Conservation (phyloP, 352 stramenopile species). For the Elongisporangium prolatum region DNA sequence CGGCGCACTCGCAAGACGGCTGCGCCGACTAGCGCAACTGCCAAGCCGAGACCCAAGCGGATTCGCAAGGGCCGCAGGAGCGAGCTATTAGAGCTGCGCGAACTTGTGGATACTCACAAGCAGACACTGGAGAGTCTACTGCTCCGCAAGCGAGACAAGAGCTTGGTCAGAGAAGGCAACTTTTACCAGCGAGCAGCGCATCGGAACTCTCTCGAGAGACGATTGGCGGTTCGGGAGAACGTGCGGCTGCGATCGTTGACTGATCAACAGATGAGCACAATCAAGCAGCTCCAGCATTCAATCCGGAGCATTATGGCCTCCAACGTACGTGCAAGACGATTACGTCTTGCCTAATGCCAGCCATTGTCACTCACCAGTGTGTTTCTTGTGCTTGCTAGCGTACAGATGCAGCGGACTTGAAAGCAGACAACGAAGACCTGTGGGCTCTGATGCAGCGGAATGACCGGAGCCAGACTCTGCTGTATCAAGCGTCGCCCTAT, state of each 20-base stretch:
- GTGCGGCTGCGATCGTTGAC: not conserved
- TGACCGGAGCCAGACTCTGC: not conserved
- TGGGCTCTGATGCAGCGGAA: not conserved
- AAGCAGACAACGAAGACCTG: not conserved
- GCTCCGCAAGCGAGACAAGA: not conserved
- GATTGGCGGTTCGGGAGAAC: not conserved
- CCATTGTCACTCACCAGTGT: not conserved
- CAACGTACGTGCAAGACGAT: not conserved
- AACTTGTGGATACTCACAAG: not conserved
- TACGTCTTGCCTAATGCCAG: not conserved
- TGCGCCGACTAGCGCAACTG: not conserved
- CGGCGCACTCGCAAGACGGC: not conserved
- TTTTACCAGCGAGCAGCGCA: not conserved
- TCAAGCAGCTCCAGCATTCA: not conserved
- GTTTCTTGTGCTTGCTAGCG: not conserved
- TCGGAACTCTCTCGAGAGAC: not conserved
- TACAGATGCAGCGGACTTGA: not conserved
- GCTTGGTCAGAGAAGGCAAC: not conserved
- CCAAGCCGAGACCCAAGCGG: not conserved
- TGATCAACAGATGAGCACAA: not conserved
- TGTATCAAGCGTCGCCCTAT: not conserved
- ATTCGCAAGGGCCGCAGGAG: not conserved
- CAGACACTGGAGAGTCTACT: not conserved
- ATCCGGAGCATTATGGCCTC: not conserved
- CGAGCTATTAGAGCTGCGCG: not conserved